Percentiles rank a stretch among this genome's conserved stretches.
phyloP scores from a whole-genome alignment of 345 rosid species.

The Eucalyptus paniculata region DNA sequence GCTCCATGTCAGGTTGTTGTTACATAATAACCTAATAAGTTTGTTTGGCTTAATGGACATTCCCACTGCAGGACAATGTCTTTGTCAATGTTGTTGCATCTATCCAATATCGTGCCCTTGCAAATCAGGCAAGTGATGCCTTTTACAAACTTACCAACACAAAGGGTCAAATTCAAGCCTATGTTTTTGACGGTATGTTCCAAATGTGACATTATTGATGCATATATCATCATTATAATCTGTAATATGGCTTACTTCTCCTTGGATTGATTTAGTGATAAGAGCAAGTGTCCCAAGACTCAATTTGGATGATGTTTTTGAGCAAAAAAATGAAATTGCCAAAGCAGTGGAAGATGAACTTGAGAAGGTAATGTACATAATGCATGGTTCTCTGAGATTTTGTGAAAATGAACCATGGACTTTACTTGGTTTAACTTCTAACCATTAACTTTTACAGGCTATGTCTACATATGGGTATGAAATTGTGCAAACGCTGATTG shows the following conservation, averaged over 20 bases:
- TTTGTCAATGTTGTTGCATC: conserved; percentile 38
- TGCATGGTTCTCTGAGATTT: neutral
- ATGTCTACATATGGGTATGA: conserved; percentile 12
- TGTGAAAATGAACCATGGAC: neutral
- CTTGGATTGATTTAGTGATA: conserved; percentile 3
- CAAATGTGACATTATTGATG: neutral
- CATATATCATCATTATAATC: neutral
- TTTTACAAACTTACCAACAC: conserved; percentile 31
- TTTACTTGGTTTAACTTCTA: neutral
- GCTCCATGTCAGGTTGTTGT: neutral
- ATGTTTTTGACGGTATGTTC: conserved; percentile 25
- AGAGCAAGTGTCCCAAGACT: conserved; percentile 21
- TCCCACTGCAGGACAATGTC: conserved; percentile 23
- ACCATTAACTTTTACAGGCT: neutral
- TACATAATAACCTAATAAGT: neutral
- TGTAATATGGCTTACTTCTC: neutral
- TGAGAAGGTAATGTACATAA: conserved; percentile 8
- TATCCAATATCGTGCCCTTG: conserved; percentile 24
- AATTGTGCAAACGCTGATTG: conserved; percentile 13
- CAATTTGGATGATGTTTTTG: conserved; percentile 21
- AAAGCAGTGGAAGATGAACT: conserved; percentile 28
- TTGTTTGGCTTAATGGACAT: neutral
- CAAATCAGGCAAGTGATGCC: conserved; percentile 23
- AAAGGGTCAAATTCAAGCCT: conserved; percentile 27
- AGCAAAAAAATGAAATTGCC: conserved; percentile 26